Conservation (phyloP, 495 filamentous ascomycete genomes). For the Margaritispora aquatica region DNA sequence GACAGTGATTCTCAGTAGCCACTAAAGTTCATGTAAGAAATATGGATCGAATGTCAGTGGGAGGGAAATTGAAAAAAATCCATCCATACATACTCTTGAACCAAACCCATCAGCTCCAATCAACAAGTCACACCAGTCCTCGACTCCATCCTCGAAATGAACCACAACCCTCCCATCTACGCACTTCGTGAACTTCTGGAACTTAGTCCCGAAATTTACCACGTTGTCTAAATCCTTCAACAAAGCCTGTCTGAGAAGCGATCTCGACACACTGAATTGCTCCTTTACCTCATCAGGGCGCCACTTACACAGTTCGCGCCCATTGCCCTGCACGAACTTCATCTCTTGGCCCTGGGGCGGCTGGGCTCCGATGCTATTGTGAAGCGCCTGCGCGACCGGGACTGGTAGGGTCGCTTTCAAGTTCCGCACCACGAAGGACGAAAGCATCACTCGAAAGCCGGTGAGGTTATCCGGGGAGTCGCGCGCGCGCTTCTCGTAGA, state of each 20-base stretch:
- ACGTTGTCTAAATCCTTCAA: constrained; percentile 22
- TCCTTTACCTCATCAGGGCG: constrained; percentile 10
- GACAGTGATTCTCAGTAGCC: no score
- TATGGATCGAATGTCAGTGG: no score
- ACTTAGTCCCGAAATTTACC: constrained; percentile 31
- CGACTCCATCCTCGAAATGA: constrained; percentile 32
- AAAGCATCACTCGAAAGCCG: constrained; percentile 22
- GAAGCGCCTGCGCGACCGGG: no score
- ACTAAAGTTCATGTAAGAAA: no score
- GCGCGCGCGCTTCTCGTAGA: constrained; percentile 16
- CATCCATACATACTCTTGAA: no score
- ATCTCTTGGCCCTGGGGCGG: no score
- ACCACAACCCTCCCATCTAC: constrained; percentile 23
- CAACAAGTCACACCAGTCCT: constrained; percentile 31
- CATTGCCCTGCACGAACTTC: no score
- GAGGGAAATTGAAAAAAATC: no score
- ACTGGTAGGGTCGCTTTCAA: constrained; percentile 15
- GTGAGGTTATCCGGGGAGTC: constrained; percentile 11
- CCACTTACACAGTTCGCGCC: no score
- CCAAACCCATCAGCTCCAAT: constrained; percentile 40
- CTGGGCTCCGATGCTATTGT: no score
- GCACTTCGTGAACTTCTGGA: constrained; percentile 25
- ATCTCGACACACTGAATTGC: constrained; percentile 20
- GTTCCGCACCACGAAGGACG: constrained; percentile 11
- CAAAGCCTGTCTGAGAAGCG: constrained; percentile 16